These are phyloP conservation scores for Pyricularia sp. DNA, from an alignment of 2,329 filamentous ascomycete species.

Conservation along the genomic window DNA sequence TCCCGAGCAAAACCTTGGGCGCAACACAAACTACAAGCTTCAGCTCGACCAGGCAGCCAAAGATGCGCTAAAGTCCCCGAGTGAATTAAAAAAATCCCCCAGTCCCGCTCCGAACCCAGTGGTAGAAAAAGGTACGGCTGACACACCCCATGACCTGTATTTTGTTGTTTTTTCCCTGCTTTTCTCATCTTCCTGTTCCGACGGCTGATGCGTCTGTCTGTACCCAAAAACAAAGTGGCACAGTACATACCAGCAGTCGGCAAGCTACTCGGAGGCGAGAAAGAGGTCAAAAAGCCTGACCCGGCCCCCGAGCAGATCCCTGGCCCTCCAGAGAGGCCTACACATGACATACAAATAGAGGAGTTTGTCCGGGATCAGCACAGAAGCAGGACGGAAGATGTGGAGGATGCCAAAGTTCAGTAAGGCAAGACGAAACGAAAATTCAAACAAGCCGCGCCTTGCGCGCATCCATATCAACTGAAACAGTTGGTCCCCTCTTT, in stretches of 20 bases:
- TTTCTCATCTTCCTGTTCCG: background rate
- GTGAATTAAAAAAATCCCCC: conserved; percentile 12
- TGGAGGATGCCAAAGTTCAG: conserved; percentile 1
- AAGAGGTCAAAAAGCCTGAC: conserved; percentile 16
- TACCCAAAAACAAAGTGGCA: conserved; percentile 9
- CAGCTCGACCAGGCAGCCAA: conserved; percentile 33
- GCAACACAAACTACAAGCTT: conserved; percentile 25
- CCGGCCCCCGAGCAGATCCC: conserved; percentile 9
- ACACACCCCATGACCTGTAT: background rate
- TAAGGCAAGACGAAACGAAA: background rate
- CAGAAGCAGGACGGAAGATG: conserved; percentile 26
- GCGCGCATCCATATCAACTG: conserved; percentile 2
- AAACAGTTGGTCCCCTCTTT: background rate
- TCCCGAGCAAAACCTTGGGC: background rate
- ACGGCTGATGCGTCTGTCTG: background rate
- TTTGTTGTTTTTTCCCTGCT: background rate
- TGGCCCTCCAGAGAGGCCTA: conserved; percentile 32
- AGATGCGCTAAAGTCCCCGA: conserved; percentile 16
- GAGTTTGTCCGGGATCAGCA: conserved; percentile 45
- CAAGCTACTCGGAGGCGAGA: conserved; percentile 26
- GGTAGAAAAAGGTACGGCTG: conserved; percentile 32
- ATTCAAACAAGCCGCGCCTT: background rate
- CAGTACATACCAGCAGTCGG: conserved; percentile 33
- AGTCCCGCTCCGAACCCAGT: conserved; percentile 20
- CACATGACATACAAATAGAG: conserved; percentile 39